Evolutionary conservation across 305 asterid species (phyloP).

Genomic region (Stenogyne calaminthoides): DNA sequence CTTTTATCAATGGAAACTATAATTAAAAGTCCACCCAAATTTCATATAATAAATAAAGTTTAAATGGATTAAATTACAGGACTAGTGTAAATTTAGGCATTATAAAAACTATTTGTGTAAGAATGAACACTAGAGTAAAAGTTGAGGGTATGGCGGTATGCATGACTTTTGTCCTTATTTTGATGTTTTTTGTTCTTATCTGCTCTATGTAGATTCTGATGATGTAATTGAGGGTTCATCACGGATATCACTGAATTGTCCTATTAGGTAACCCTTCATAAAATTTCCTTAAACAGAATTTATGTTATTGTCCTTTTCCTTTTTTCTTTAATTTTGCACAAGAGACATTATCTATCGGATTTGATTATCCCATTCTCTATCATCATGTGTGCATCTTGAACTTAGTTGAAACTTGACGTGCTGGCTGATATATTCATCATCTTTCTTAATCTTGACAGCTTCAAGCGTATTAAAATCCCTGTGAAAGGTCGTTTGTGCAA

Average conservation of each 20-base stretch:
- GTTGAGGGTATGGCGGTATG: neutral
- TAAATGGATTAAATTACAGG: neutral
- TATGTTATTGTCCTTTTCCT: conserved; percentile 15
- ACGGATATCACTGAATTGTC: conserved; percentile 76
- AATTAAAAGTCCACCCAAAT: neutral
- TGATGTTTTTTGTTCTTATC: neutral
- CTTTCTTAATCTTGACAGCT: conserved; percentile 53
- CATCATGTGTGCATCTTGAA: neutral
- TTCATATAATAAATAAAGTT: neutral
- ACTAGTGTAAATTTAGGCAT: neutral
- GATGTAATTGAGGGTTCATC: conserved; percentile 80
- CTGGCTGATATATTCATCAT: conserved; percentile 27
- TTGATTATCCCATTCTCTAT: neutral
- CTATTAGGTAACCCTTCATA: conserved; percentile 62
- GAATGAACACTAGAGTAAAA: neutral
- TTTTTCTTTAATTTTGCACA: neutral
- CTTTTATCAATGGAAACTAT: neutral
- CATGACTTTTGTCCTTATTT: neutral
- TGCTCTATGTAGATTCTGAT: conserved; percentile 58
- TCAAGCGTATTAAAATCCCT: conserved; percentile 68
- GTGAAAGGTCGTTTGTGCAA: conserved; percentile 89
- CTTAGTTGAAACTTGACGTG: neutral
- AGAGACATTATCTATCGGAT: neutral
- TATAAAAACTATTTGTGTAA: neutral
- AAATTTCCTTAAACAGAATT: conserved; percentile 11